Evolutionary conservation across 148 eudicot species (phyloP), one percentile per base, ranked within the genome.

Genomic region (Dysphania ambrosioides): DNA sequence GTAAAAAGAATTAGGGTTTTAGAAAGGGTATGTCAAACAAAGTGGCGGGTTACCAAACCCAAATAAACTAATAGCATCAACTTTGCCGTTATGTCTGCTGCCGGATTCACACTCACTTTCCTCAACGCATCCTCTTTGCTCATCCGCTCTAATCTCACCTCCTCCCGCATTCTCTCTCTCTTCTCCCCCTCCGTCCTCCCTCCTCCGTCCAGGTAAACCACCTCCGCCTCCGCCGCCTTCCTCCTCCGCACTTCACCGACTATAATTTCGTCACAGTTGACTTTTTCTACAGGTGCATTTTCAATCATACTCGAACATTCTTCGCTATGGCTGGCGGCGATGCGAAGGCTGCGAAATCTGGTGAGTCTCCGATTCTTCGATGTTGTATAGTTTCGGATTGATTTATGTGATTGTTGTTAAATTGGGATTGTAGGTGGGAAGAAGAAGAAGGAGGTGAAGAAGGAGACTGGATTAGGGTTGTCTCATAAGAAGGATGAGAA

Each of bases 371-470:
- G 0, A 7, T 38, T 16, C 51, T 65, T 51, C n/a, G 63, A 57
- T 47, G 32, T 61, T 38, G 42, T n/a, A 7, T 47, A 32, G 8
- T 63, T 16, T 23, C 15, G 8, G 47, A 0, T 74, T 66, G 6
- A 40, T 73, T 63, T 4, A 42, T 42, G n/a, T 41, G 16, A 15
- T 42, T 24, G 56, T 63, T 65, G 59, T n/a, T 72, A 32, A 27
- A 2, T 55, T 19, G 40, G 49, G n/a, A 15, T 70, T 12, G 41
- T 34, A 75, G 82, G 83, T 72, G 97, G 96, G n/a, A 93, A 86
- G 85, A 90, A 90, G 85, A 90, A 90, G 85, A 92, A 94, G 82
- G 98, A 90, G 76, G 91, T 90, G 72, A 94, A 94, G 76, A 95
- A 95, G 38, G 99, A 92, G 88, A 96, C 99, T 38, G 93, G 97